Conservation (phyloP, 495 filamentous ascomycete genomes). For the Talaromyces trachyspermus region DNA sequence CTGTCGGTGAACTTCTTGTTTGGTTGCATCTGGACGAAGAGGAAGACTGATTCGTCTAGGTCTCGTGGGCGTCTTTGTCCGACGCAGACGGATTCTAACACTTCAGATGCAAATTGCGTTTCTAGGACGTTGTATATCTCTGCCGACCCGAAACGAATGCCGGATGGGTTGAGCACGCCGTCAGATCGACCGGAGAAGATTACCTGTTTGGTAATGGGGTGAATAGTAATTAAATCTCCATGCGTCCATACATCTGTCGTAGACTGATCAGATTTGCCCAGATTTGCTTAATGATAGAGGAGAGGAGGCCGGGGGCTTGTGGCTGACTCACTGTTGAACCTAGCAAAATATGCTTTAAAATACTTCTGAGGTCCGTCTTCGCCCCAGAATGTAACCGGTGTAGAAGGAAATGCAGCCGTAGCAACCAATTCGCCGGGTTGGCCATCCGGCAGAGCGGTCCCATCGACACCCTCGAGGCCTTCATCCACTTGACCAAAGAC, state of each 20-base stretch:
- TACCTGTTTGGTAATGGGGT: constrained; percentile 58
- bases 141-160: constrained; percentile 69
- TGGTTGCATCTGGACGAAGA: constrained; percentile 66
- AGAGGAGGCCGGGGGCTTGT: background rate
- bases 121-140: constrained; percentile 75
- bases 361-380: constrained; percentile 50
- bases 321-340: constrained; percentile 42
- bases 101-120: constrained; percentile 48
- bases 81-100: constrained; percentile 66
- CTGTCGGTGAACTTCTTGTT: constrained; percentile 44
- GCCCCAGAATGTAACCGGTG: constrained; percentile 67
- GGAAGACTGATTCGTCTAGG: constrained; percentile 63
- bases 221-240: constrained; percentile 67
- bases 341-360: constrained; percentile 62
- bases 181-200: constrained; percentile 68
- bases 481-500: constrained; percentile 57
- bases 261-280: too few relatives aligned
- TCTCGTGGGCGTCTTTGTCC: constrained; percentile 65
- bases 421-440: constrained; percentile 68
- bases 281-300: background rate
- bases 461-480: constrained; percentile 44
- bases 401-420: constrained; percentile 60
- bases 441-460: constrained; percentile 48
- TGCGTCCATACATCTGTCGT: constrained; percentile 63
- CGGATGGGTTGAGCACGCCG: constrained; percentile 71